phyloP scores from a whole-genome alignment of 2,329 filamentous ascomycete genomes.

The Xylariaceae sp. region DNA sequence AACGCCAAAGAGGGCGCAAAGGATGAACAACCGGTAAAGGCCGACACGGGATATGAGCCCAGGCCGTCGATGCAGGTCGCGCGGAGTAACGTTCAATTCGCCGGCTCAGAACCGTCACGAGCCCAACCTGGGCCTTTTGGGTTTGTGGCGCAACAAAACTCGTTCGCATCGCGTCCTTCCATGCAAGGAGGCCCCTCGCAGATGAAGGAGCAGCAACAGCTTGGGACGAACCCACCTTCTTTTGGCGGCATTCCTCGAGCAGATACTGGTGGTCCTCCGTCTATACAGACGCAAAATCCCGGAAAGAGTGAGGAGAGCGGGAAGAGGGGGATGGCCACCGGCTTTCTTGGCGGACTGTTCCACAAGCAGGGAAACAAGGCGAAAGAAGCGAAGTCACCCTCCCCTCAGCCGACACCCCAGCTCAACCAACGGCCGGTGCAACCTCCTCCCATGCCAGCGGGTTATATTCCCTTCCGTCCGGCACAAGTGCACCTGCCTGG shows the following conservation, averaged over 20 bases:
- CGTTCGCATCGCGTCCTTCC: not conserved
- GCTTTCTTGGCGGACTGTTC: constrained; percentile 27
- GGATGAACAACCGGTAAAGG: constrained; percentile 25
- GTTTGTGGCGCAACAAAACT: constrained; percentile 3
- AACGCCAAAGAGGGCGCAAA: constrained; percentile 25
- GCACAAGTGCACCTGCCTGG: constrained; percentile 23
- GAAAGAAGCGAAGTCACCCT: constrained; percentile 22
- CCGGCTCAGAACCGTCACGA: constrained; percentile 4
- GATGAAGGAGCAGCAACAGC: constrained; percentile 1
- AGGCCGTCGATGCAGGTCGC: constrained; percentile 20
- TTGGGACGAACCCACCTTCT: constrained; percentile 5
- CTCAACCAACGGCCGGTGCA: constrained; percentile 18
- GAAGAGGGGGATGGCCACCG: constrained; percentile 21
- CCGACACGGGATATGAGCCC: constrained; percentile 14
- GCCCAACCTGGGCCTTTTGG: constrained; percentile 1
- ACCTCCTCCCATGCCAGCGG: constrained; percentile 16
- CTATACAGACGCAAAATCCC: constrained; percentile 14
- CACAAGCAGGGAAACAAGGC: constrained; percentile 24
- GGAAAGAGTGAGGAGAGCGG: constrained; percentile 21
- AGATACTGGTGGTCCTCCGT: constrained; percentile 14
- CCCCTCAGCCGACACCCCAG: constrained; percentile 16
- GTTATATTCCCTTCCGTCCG: constrained; percentile 17
- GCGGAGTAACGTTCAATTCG: constrained; percentile 10
- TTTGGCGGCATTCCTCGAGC: constrained; percentile 13
- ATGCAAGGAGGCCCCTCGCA: constrained; percentile 8